These are phyloP conservation scores for Viscum album DNA, from an alignment of 177 flowering plant genomes.

Conservation along the genomic window DNA sequence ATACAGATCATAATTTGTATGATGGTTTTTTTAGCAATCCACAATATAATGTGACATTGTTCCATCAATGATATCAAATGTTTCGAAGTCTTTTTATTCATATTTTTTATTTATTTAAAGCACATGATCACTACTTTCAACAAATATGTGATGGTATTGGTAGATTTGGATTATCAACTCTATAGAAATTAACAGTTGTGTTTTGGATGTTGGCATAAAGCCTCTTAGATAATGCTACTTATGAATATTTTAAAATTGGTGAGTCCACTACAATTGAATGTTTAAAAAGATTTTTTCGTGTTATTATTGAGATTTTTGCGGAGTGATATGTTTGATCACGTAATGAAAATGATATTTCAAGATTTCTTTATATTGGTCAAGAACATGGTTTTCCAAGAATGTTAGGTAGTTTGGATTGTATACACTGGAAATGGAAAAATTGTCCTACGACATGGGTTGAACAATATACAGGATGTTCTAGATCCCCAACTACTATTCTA, in stretches of 20 bases:
- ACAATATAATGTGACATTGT: neutral
- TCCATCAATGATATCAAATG: too few species aligned
- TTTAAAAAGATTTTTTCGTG: neutral
- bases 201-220: neutral
- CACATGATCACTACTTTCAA: neutral
- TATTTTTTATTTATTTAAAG: neutral
- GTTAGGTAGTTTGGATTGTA: conserved; percentile 6
- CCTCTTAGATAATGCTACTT: neutral
- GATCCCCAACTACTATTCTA: conserved; percentile 4
- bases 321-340: conserved; percentile 2
- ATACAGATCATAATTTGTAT: neutral
- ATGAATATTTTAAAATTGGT: neutral
- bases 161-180: neutral
- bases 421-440: conserved; percentile 8
- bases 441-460: neutral
- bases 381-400: conserved; percentile 4
- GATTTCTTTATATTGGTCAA: neutral
- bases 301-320: neutral
- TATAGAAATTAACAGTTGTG: neutral
- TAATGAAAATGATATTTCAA: neutral
- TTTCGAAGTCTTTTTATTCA: too few species aligned
- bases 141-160: neutral
- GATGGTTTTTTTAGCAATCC: neutral
- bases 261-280: conserved; percentile 1
- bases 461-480: neutral